Base-by-base conservation (phyloP, 2,329 filamentous ascomycete genomes). In the Aspergillus jensenii region DNA sequence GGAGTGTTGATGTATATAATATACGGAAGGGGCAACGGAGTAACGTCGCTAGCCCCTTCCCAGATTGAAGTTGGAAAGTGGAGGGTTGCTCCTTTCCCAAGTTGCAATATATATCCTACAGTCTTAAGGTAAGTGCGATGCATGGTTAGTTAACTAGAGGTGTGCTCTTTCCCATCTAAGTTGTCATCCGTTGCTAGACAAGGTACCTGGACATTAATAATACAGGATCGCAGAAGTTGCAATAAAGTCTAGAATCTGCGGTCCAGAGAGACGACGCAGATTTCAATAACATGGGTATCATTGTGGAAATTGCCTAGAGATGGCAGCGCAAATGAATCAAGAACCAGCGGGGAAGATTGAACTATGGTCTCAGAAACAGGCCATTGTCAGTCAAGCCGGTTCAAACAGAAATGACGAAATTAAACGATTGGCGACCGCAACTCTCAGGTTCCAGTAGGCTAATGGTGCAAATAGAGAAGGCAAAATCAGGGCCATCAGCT, bases 201-300 rank as follows among this genome's bases (percentile, higher is more conserved):
- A 31, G 27, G 27, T 31, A 31, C 27, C 27, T 31, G 27, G 27
- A 11, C 27, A 31, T 31, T 4, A 31, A 31, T 31, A 31, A 31
- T 31, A 31, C 27, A 31, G 27, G 11, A 31, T 11, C 27, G 27
- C 27, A 31, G 27, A 8, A 31, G 27, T 23, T 19, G 31, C 15
- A 6, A 37, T 19, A 19, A 39, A 52, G n/a, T 54, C 50, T 49
- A 40, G 44, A 56, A 17, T 33, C 52, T 49, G 44, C 9, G 48
- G 37, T 33, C 25, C 44, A 41, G 15, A 19, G 35, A 51, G 55
- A 17, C 43, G 15, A 33, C 25, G 37, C 46, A 55, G 4, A 23
- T 25, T 33, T 27, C 23, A 51, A 40, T 35, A 65, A 62, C n/a
- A 50, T 68, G 68, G 68, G 68, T 71, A 71, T 71, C 66, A 70